Evolutionary conservation across 2,329 filamentous ascomycete genomes (phyloP), one percentile per base, ranked within the genome.

Genomic region (Apiospora malaysiana): DNA sequence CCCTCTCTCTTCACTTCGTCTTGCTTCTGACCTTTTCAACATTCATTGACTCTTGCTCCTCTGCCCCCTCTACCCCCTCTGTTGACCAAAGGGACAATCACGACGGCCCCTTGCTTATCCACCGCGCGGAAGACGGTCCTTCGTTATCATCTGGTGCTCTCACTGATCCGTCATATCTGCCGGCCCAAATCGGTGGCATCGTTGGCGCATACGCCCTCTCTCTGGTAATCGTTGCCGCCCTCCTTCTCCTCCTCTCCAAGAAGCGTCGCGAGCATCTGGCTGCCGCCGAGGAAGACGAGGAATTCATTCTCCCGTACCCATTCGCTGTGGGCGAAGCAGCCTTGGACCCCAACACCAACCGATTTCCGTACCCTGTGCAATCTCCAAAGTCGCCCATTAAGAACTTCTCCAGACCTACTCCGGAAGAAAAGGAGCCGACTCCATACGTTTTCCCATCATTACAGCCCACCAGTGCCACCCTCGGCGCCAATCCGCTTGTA

Each of bases 111-210:
- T 70, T 77, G 76, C 72, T 82, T 89, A 69, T 77, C 81, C 73
- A 86, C 90, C 78, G 85, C 89, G 77, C 89, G 70, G 86, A 90
- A 80, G 83, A 90, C 81, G 89, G 89, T 9, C 88, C 91, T 71
- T 84, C 88, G 10, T 79, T 90, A 63, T 90, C 90, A 51, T 85
- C 85, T 70, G 82, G 86, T 76, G 88, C 91, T 47, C 80, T 89
- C 67, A 85, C 90, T 76, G 86, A 94, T 79, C 83, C 84, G 73
- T 82, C 86, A 23, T 89, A 92, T 70, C 88, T 98, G 27, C 94
- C 94, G 23, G 91, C 90, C 71, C 92, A 98, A 81, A 91, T 98
- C 75, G 92, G 93, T 74, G 94, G 91, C 75, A 93, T 98, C 72
- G 87, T 95, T 71, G 94, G 91, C 72, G 91, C 93, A 71, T 98